Evolutionary conservation across 2,329 filamentous ascomycete species (phyloP).

Genomic region (Orbilia oligospora): DNA sequence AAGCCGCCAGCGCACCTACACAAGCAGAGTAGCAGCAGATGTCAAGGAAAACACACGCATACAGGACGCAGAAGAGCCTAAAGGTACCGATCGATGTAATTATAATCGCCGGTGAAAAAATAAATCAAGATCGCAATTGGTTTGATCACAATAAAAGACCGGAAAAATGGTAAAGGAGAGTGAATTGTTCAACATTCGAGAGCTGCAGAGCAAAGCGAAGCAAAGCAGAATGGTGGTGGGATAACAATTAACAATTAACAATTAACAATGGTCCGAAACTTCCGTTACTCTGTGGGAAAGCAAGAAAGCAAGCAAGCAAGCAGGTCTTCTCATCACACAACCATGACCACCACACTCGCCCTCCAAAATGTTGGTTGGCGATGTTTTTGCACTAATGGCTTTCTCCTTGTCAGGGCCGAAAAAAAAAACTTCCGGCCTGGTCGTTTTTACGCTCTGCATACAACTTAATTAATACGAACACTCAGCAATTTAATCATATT

Average conservation of each 20-base stretch:
- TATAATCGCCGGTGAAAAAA: constrained; percentile 22
- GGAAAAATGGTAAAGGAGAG: constrained; percentile 10
- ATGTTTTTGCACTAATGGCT: constrained; percentile 62
- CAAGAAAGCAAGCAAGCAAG: too few species aligned
- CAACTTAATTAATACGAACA: constrained; percentile 47
- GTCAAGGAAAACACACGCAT: constrained; percentile 50
- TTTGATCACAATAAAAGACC: not conserved
- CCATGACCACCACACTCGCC: constrained; percentile 9
- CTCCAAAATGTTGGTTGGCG: constrained; percentile 52
- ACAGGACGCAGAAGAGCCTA: constrained; percentile 28
- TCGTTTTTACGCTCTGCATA: constrained; percentile 42
- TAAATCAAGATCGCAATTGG: constrained; percentile 29
- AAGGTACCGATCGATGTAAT: constrained; percentile 7
- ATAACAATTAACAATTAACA: constrained; percentile 43
- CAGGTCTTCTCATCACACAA: constrained; percentile 41
- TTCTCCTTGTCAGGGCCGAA: constrained; percentile 39
- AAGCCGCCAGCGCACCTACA: constrained; percentile 53
- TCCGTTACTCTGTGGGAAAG: constrained; percentile 53
- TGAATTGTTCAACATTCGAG: constrained; percentile 36
- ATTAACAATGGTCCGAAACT: constrained; percentile 53
- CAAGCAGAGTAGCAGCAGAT: constrained; percentile 32
- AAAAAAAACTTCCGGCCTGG: constrained; percentile 44
- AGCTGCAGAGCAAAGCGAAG: not conserved
- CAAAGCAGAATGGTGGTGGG: constrained; percentile 28
- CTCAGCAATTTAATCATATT: constrained; percentile 24